Evolutionary conservation across 495 filamentous ascomycete species (phyloP).

Genomic region (Penicillium bialowiezense): DNA sequence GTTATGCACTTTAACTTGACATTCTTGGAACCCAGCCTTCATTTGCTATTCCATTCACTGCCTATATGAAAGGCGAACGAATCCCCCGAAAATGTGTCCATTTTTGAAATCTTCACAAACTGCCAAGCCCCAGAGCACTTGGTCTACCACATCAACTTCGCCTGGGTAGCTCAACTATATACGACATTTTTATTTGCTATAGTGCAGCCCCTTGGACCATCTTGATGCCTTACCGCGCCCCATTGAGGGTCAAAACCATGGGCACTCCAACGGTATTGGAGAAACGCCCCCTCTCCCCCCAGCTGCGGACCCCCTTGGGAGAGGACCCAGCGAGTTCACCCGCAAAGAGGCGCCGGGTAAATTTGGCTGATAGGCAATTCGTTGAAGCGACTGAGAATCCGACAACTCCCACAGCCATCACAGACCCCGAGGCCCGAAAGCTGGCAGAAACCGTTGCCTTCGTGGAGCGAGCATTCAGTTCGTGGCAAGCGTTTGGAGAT

Average conservation of each 20-base stretch:
- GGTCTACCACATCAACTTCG: no score
- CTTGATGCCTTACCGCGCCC: background rate
- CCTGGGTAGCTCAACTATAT: no score
- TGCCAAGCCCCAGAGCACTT: no score
- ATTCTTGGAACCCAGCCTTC: background rate
- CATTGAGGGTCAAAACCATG: background rate
- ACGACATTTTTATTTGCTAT: background rate
- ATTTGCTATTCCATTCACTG: background rate
- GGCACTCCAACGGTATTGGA: background rate
- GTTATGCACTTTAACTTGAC: no score
- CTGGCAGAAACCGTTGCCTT: background rate
- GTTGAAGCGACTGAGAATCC: background rate
- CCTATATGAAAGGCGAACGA: background rate
- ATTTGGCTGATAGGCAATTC: background rate
- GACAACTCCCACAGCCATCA: background rate
- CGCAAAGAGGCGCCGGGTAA: slow-evolving; percentile 4
- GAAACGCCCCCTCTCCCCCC: background rate
- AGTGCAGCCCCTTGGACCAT: background rate
- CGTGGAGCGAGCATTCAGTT: background rate
- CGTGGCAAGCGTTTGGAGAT: background rate
- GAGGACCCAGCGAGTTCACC: background rate
- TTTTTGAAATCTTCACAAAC: background rate
- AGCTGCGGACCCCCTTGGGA: background rate
- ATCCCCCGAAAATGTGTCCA: background rate
- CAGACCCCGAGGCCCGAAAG: background rate